phyloP scores from a whole-genome alignment of 2,329 filamentous ascomycete genomes.

The Aspergillus fructus region DNA sequence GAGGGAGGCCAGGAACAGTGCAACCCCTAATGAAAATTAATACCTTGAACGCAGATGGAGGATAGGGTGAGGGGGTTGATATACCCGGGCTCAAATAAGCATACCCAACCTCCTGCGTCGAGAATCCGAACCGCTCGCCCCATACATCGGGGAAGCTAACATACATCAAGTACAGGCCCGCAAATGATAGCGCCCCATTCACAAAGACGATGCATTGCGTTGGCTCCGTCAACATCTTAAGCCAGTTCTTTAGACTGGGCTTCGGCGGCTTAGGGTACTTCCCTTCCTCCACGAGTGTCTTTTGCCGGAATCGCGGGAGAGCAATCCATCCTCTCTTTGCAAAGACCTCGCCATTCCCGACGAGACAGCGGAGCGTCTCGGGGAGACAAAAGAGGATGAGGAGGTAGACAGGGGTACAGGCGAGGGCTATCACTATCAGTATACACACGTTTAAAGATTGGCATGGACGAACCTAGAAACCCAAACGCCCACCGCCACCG shows the following conservation, averaged over 20 bases:
- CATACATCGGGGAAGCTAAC: not conserved
- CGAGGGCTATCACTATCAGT: constrained; percentile 14
- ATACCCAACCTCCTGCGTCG: not conserved
- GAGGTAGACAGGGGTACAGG: constrained; percentile 26
- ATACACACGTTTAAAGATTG: no score
- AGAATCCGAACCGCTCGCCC: not conserved
- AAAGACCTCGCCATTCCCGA: constrained; percentile 41
- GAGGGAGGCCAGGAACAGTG: constrained; percentile 37
- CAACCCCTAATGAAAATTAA: constrained; percentile 21
- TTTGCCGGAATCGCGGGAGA: constrained; percentile 21
- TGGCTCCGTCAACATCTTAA: constrained; percentile 31
- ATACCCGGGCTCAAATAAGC: not conserved
- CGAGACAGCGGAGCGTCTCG: constrained; percentile 47
- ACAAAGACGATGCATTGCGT: constrained; percentile 35
- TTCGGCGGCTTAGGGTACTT: constrained; percentile 27
- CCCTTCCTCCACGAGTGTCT: constrained; percentile 21
- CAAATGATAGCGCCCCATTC: constrained; percentile 30
- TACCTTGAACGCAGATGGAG: not conserved
- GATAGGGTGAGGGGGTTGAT: not conserved
- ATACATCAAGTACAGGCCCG: not conserved
- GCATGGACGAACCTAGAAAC: constrained; percentile 29
- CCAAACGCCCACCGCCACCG: constrained; percentile 49
- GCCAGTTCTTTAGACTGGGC: constrained; percentile 28
- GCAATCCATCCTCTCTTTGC: constrained; percentile 13
- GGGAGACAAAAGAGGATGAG: constrained; percentile 43